Conservation (phyloP, 306 rosid species). For the Citrullus amarus region DNA sequence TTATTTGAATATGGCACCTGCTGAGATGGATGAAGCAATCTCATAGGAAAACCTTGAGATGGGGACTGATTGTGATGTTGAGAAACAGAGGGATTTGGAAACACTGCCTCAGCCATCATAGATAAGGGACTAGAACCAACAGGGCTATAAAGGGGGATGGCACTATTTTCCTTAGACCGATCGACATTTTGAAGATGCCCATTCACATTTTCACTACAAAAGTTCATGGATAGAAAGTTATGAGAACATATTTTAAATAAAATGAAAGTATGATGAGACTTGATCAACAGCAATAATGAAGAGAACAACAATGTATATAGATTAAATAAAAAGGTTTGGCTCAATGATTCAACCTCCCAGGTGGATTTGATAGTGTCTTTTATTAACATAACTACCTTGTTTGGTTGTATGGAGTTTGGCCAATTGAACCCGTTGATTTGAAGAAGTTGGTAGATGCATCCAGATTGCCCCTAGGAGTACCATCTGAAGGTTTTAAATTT, state of each 20-base stretch:
- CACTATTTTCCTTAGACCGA: conserved; percentile 21
- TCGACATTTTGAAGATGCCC: conserved; percentile 35
- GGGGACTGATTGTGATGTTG: conserved; percentile 23
- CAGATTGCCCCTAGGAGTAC: conserved; percentile 18
- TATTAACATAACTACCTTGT: conserved; percentile 23
- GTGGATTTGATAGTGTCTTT: background rate
- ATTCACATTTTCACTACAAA: conserved; percentile 30
- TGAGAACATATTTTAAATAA: background rate
- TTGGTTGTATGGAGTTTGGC: conserved; percentile 13
- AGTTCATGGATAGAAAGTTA: conserved; percentile 5
- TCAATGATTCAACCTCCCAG: background rate
- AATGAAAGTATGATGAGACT: background rate
- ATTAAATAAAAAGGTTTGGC: background rate
- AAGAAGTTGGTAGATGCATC: conserved; percentile 17
- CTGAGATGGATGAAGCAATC: conserved; percentile 32
- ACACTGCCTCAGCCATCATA: conserved; percentile 18
- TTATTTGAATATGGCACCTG: conserved; percentile 17
- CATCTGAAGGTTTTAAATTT: conserved; percentile 11
- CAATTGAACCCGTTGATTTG: conserved; percentile 19
- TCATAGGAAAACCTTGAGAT: conserved; percentile 33
- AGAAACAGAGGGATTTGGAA: conserved; percentile 13
- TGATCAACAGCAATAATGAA: background rate
- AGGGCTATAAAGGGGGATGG: conserved; percentile 18
- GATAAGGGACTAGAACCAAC: conserved; percentile 19
- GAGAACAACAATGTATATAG: background rate